phyloP scores from a whole-genome alignment of 495 filamentous ascomycete species.

The Penicillium turbatum region DNA sequence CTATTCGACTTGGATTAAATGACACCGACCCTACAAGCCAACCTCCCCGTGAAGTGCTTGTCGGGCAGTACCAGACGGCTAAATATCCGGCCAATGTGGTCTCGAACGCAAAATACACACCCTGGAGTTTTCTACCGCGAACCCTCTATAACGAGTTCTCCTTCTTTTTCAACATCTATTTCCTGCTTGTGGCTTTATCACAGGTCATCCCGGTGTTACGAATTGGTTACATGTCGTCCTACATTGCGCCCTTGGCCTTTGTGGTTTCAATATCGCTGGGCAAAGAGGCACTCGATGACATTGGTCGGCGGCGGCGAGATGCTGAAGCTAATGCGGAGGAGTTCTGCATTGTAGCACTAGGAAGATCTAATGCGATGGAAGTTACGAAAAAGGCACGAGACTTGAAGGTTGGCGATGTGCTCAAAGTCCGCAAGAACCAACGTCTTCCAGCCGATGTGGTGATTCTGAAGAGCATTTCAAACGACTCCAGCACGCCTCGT shows the following conservation, averaged over 20 bases:
- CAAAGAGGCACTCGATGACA: constrained; percentile 95
- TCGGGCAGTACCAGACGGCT: constrained; percentile 38
- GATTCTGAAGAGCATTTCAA: constrained; percentile 76
- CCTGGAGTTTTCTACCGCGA: constrained; percentile 86
- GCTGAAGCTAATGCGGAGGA: constrained; percentile 91
- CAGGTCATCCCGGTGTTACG: constrained; percentile 84
- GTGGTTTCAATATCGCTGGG: constrained; percentile 88
- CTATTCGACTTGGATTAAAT: constrained; percentile 12
- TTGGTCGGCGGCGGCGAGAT: constrained; percentile 78
- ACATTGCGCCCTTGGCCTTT: constrained; percentile 87
- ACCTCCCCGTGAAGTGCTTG: constrained; percentile 42
- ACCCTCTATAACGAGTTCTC: constrained; percentile 98
- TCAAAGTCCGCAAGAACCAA: constrained; percentile 87
- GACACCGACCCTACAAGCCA: constrained; percentile 25
- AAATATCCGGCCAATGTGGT: constrained; percentile 68
- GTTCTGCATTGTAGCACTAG: constrained; percentile 75
- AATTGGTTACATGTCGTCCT: constrained; percentile 93
- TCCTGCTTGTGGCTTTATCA: constrained; percentile 88
- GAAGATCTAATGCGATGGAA: constrained; percentile 43
- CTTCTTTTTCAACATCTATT: constrained; percentile 99
- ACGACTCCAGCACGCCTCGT: constrained; percentile 47
- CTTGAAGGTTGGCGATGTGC: constrained; percentile 88
- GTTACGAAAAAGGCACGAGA: constrained; percentile 77
- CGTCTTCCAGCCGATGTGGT: constrained; percentile 92
- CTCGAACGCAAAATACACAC: constrained; percentile 98